phyloP scores from a whole-genome alignment of 2,329 filamentous ascomycete species.

The Epichloe gansuensis region DNA sequence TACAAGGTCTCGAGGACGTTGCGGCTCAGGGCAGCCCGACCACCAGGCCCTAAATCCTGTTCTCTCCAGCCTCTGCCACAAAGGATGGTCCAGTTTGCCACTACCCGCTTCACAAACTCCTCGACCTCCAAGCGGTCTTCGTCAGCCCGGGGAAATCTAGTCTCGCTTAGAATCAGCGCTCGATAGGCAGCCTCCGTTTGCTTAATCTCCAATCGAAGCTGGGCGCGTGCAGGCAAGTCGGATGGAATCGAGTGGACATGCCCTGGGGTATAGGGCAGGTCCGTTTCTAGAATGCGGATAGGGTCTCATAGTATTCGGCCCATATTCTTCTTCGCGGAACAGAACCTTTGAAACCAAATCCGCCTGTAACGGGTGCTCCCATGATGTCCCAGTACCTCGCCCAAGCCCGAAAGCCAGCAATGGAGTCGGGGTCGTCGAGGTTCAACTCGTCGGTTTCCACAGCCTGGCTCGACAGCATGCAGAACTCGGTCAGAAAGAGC shows the following conservation, averaged over 20 bases:
- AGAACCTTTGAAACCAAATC: slow-evolving; percentile 45
- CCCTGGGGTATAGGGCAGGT: slow-evolving; percentile 46
- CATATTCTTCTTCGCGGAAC: slow-evolving; percentile 60
- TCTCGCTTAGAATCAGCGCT: slow-evolving; percentile 62
- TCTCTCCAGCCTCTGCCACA: slow-evolving; percentile 73
- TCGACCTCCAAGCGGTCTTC: slow-evolving; percentile 72
- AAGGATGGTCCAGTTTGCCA: slow-evolving; percentile 75
- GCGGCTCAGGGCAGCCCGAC: slow-evolving; percentile 61
- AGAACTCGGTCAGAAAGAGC: slow-evolving; percentile 62
- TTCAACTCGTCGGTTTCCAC: slow-evolving; percentile 38
- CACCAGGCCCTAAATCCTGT: slow-evolving; percentile 68
- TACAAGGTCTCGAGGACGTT: slow-evolving; percentile 81
- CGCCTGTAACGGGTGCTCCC: slow-evolving; percentile 35
- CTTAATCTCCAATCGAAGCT: slow-evolving; percentile 66
- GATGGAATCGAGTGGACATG: slow-evolving; percentile 27
- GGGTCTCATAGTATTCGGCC: slow-evolving; percentile 70
- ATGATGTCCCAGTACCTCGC: slow-evolving; percentile 53
- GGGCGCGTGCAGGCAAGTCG: slow-evolving; percentile 43
- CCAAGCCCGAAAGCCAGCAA: slow-evolving; percentile 55
- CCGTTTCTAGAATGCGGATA: slow-evolving; percentile 66
- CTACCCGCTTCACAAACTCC: slow-evolving; percentile 64
- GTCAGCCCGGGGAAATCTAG: slow-evolving; percentile 72
- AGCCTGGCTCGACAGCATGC: slow-evolving; percentile 53
- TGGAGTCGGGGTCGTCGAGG: slow-evolving; percentile 38
- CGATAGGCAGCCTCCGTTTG: slow-evolving; percentile 72